Conservation (phyloP, 176 grass and related monocot species). For the Thinopyrum elongatum region DNA sequence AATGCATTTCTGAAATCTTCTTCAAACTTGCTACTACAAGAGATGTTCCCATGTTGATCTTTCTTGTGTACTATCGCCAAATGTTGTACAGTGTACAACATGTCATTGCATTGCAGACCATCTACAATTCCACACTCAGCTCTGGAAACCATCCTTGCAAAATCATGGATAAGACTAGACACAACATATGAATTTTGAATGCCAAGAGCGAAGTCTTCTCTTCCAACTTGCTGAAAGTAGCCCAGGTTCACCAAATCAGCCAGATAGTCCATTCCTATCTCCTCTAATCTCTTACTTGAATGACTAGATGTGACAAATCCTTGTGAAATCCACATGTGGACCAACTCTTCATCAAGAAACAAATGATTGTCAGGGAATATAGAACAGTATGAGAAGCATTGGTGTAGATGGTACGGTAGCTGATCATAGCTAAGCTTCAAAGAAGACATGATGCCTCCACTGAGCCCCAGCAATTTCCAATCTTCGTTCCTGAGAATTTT, state of each 20-base stretch:
- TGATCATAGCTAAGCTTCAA: constrained; percentile 29
- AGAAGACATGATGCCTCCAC: constrained; percentile 14
- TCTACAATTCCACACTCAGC: not conserved
- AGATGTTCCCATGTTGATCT: too few species aligned
- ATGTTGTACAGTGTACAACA: constrained; percentile 8
- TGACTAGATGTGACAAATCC: constrained; percentile 18
- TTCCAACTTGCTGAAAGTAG: not conserved
- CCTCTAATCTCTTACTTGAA: constrained; percentile 23
- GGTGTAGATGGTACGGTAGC: not conserved
- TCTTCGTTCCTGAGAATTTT: constrained; percentile 8
- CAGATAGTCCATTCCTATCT: constrained; percentile 27
- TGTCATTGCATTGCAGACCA: not conserved
- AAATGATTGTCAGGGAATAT: not conserved
- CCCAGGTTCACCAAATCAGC: constrained; percentile 12
- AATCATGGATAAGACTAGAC: constrained; percentile 43
- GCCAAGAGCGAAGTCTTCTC: too few species aligned
- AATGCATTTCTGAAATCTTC: not conserved
- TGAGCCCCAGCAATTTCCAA: constrained; percentile 24
- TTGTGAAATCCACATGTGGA: constrained; percentile 47
- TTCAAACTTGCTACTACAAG: too few species aligned
- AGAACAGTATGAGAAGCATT: constrained; percentile 27
- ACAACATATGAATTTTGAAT: not conserved
- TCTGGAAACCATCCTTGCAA: constrained; percentile 30
- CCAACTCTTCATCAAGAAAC: not conserved
- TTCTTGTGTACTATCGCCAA: too few species aligned